Base-by-base conservation (phyloP, 2,329 filamentous ascomycete species). In the Aspergillus hortae region DNA sequence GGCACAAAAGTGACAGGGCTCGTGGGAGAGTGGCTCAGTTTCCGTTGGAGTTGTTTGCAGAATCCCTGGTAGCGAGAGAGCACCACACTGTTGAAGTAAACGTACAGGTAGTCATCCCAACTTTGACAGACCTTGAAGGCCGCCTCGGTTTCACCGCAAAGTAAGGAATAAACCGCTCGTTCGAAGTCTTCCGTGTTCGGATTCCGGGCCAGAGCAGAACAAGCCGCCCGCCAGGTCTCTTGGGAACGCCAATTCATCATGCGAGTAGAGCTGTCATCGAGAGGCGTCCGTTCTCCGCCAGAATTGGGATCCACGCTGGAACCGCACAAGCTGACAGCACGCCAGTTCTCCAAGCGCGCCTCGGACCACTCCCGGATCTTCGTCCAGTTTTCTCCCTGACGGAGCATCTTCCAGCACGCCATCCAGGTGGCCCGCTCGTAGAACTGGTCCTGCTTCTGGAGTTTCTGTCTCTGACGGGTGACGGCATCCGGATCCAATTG, bases 391-490 rank as follows among this genome's bases (percentile, higher is more conserved):
- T 84, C 86, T n/a, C 94, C 94, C 43, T 91, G 85, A 45, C 92
- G 85, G 48, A 99, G 78, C 77, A 96, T 89, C 69, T 96, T 90
- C 76, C 91, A 97, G 72, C 90, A 94, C n/a, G 89, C 88, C 55
- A 92, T 80, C 92, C 94, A 97, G 44, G 95, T 89, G 2, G 91
- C 88, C 48, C 87, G 84, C 74, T 99, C 94, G 56, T 92, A 94
- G 63, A 86, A 92, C 58, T 90, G 85, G 66, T 99, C 94, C 62
- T 92, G 84, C 21, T 85, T 82, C 66, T 95, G 88, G 38, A 97
- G 77, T 46, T 80, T 84, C 49, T 89, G 83, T 45, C 80, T 80
- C 70, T 97, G 92, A 55, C 94, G 83, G 35, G 85, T 86, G n/a
- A 85, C 79, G 5, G 91, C 90, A 75, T 99, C 94, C 0, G 94